Conservation (phyloP, 2,329 filamentous ascomycete genomes). For the Venturia asperata region DNA sequence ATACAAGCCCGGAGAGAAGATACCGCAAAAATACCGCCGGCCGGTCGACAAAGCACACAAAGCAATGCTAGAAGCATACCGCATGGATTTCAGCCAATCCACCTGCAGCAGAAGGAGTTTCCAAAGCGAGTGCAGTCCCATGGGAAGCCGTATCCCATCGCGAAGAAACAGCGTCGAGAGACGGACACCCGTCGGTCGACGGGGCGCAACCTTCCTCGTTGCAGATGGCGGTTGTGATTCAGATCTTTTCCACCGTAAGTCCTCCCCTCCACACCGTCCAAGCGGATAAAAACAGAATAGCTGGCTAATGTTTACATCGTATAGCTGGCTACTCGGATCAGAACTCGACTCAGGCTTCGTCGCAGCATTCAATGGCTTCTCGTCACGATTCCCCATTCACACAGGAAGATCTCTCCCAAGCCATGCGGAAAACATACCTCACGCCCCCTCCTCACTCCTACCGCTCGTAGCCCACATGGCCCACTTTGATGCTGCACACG, state of each 20-base stretch:
- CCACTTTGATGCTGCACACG: neutral
- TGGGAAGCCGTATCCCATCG: conserved; percentile 41
- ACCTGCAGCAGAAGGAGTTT: conserved; percentile 37
- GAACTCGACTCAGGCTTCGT: no score
- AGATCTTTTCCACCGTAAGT: conserved; percentile 37
- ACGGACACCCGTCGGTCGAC: conserved; percentile 24
- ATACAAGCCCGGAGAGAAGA: conserved; percentile 46
- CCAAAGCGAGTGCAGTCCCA: conserved; percentile 41
- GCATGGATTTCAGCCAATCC: conserved; percentile 21
- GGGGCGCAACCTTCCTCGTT: conserved; percentile 29
- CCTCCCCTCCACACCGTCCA: no score
- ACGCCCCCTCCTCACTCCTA: neutral
- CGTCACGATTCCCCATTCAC: conserved; percentile 33
- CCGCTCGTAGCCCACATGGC: neutral
- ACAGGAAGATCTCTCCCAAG: conserved; percentile 39
- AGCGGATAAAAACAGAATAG: no score
- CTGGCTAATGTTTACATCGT: conserved; percentile 19
- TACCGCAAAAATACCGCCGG: conserved; percentile 45
- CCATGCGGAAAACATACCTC: conserved; percentile 36
- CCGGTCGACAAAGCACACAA: conserved; percentile 45
- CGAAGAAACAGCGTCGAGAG: conserved; percentile 28
- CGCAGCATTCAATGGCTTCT: conserved; percentile 28
- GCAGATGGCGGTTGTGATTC: conserved; percentile 40
- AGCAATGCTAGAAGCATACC: conserved; percentile 43
- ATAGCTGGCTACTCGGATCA: conserved; percentile 27